Evolutionary conservation across 805 yeast genomes (phyloP).

Genomic region (Yarrowia bubula): DNA sequence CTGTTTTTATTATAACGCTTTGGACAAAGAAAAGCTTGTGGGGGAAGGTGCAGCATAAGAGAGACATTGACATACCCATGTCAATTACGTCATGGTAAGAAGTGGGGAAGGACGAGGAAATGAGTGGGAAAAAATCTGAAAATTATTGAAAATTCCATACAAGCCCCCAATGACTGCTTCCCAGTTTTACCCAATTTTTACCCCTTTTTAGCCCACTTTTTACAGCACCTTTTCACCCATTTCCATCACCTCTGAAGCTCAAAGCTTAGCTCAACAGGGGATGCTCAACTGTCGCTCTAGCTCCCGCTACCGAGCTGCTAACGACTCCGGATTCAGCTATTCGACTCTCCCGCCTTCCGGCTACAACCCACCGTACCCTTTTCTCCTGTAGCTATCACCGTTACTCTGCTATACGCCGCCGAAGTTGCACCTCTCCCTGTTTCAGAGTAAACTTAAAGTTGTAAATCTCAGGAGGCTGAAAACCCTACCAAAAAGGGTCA

Average conservation of each 20-base stretch:
- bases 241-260: neutral
- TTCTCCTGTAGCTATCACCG: neutral
- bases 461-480: constrained; percentile 13
- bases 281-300: neutral
- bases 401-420: neutral
- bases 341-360: no score
- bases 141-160: no score
- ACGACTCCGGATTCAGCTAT: neutral
- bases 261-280: neutral
- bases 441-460: neutral
- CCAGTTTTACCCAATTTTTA: no score
- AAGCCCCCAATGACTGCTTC: no score
- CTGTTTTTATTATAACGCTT: constrained; percentile 5
- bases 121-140: no score
- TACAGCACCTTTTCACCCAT: neutral
- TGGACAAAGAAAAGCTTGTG: constrained; percentile 14
- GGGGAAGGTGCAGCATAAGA: constrained; percentile 5
- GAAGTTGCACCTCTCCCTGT: neutral
- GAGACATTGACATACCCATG: no score
- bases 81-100: neutral
- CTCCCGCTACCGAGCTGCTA: neutral
- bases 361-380: no score
- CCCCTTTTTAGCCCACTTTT: no score
- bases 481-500: neutral
- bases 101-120: neutral